Evolutionary conservation across 257 asterid genomes (phyloP), one percentile per base, ranked within the genome.

Genomic region (Scutellaria minor): DNA sequence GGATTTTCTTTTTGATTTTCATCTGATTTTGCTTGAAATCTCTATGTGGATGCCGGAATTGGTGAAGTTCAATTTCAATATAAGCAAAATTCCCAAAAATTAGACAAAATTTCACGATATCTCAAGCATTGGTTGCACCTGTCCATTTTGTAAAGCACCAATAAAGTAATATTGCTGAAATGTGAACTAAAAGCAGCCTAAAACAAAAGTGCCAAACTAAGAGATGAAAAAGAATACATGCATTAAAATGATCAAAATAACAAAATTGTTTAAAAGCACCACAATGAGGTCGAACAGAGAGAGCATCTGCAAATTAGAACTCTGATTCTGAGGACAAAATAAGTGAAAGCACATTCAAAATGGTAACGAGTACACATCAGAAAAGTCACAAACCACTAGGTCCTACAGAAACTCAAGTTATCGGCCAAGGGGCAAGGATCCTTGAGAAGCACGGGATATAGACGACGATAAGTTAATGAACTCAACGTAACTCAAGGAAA

Each of bases 191-290:
- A 12, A 52, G 15, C 31, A 9, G 37, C 37, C 58, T 24, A 52
- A 52, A 52, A 52, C 7, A 52, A 18, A 14, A 14, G 31, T 22
- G 7, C 6, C 22, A 5, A 52, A 52, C 10, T 15, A 56, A 22
- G 62, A 24, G 41, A 2, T 47, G 53, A 2, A 24, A 7, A 9
- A 20, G 37, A 18, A 24, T 24, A 24, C 53, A 47, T 47, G 35
- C 61, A 24, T 22, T 14, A 11, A 15, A 8, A 24, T 14, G 60
- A 54, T 9, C 13, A 47, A 31, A 20, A 13, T 3, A 39, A 1
- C 62, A 52, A 68, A 68, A 66, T n/a, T 31, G 47, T 50, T 60
- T 52, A 53, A n/a, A 18, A 37, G 37, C 44, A 68, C 37, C 4
- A 55, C 44, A 41, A 55, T 42, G 15, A 22, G 66, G 11, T 24